These are phyloP conservation scores for Isabelozyma heimii DNA, from an alignment of 805 yeast species.

Conservation along the genomic window DNA sequence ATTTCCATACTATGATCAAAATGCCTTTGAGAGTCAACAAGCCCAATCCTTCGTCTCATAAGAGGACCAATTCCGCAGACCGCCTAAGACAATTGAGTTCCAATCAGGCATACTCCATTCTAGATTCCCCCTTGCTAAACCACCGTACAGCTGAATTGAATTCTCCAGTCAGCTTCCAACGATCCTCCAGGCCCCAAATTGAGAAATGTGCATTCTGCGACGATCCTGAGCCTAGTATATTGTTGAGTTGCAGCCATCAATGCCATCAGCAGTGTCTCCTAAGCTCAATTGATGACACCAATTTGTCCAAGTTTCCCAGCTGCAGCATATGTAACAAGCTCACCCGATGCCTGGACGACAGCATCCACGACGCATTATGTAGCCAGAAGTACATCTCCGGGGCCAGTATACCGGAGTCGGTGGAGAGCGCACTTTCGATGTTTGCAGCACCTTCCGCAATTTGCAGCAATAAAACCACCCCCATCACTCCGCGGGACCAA, in stretches of 20 bases:
- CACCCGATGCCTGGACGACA: slow-evolving; percentile 10
- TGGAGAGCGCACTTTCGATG: background rate
- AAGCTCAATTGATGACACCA: slow-evolving; percentile 9
- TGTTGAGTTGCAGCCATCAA: slow-evolving; percentile 20
- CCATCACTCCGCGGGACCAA: slow-evolving; percentile 11
- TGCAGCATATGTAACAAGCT: slow-evolving; percentile 12
- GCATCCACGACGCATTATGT: slow-evolving; percentile 2
- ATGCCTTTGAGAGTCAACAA: slow-evolving; percentile 2
- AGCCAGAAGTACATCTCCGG: background rate
- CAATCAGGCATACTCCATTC: background rate
- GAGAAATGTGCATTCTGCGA: slow-evolving; percentile 16
- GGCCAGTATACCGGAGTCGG: background rate
- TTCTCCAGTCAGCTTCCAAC: background rate
- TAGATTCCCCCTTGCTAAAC: background rate
- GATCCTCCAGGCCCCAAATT: background rate
- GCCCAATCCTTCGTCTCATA: slow-evolving; percentile 5
- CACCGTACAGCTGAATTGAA: background rate
- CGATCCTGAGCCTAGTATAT: slow-evolving; percentile 12
- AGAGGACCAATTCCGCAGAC: background rate
- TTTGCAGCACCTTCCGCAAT: background rate
- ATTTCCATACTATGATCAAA: background rate
- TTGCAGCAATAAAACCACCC: background rate
- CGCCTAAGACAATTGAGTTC: background rate
- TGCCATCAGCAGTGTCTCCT: slow-evolving; percentile 24
- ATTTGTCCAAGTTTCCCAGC: slow-evolving; percentile 7